Conservation (phyloP, 768 basidiomycete species). For the Xerocomus brunneocitrinus region DNA sequence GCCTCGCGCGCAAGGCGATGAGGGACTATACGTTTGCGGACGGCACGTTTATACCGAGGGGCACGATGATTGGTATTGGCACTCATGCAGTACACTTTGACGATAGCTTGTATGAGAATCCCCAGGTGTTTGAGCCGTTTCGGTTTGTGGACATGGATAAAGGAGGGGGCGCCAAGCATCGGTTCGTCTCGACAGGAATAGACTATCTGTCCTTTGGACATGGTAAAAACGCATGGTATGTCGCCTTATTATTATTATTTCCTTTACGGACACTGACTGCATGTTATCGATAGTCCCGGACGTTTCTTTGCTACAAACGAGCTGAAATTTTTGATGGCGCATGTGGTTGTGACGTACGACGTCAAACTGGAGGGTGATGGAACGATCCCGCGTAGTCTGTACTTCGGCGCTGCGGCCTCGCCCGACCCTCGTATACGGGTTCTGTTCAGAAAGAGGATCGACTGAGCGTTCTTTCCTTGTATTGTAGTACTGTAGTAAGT, state of each 20-base stretch:
- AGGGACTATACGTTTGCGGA: background rate
- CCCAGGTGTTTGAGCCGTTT: slow-evolving; percentile 18
- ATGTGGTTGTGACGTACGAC: background rate
- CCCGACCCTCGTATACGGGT: background rate
- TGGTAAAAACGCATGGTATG: background rate
- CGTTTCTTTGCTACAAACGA: background rate
- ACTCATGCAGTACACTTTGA: background rate
- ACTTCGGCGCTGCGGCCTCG: background rate
- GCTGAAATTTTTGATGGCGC: background rate
- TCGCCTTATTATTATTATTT: background rate
- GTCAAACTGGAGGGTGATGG: background rate
- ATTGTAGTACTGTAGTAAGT: no score
- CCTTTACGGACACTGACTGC: background rate
- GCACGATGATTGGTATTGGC: slow-evolving; percentile 17
- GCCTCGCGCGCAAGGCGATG: background rate
- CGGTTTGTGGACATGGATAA: slow-evolving; percentile 37
- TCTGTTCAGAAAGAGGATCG: background rate
- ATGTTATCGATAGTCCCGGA: background rate
- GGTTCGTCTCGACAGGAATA: background rate
- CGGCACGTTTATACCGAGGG: slow-evolving; percentile 29
- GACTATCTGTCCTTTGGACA: background rate
- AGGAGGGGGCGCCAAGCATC: background rate
- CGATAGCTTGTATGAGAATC: slow-evolving; percentile 27
- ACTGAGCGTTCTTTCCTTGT: background rate
- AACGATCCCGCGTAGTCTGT: background rate